Base-by-base conservation (phyloP, 257 asterid species). In the Perilla frutescens region DNA sequence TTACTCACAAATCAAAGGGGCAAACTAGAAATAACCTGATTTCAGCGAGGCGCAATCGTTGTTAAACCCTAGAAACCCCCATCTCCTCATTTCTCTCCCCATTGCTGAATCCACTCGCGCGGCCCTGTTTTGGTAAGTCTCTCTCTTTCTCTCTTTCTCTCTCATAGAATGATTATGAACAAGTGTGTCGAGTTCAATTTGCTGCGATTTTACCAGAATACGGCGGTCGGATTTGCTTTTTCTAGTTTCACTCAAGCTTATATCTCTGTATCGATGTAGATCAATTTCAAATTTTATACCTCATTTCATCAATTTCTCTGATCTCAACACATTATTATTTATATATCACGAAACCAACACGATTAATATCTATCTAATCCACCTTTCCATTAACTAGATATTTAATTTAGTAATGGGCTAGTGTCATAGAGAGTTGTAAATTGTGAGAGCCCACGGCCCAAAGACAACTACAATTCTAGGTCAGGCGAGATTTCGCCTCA, bases 321-420 rank as follows among this genome's bases (percentile, higher is more conserved):
- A 20, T 20, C 26, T 20, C 26, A 20, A 20, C 26, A 20, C 26
- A 20, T 20, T 20, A 20, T 20, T 20, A 20, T 20, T 20, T 20
- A 20, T 20, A 20, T 20, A 20, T 20, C 26, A 20, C 26, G 26
- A n/a, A n/a, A n/a, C n/a, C n/a, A n/a, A n/a, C n/a, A 86, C 68
- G 85, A 78, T 32, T 83, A 81, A 14, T 36, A 78, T 15, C n/a
- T n/a, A n/a, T n/a, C 26, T 20, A 20, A 78, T 81, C 49, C 85
- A 78, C 83, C 78, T 81, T 81, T 20, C 0, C 26, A 20, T 20
- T 20, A 20, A 20, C 26, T 20, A 20, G 26, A 20, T 20, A 20
- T 20, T 20, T 20, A 20, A 20, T 20, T 20, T 20, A 20, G 26
- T 20, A 20, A 20, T 20, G 26, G 26, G 26, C 26, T 20, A 20